Evolutionary conservation across 768 basidiomycete genomes (phyloP).

Genomic region (Hypsizygus marmoreus): DNA sequence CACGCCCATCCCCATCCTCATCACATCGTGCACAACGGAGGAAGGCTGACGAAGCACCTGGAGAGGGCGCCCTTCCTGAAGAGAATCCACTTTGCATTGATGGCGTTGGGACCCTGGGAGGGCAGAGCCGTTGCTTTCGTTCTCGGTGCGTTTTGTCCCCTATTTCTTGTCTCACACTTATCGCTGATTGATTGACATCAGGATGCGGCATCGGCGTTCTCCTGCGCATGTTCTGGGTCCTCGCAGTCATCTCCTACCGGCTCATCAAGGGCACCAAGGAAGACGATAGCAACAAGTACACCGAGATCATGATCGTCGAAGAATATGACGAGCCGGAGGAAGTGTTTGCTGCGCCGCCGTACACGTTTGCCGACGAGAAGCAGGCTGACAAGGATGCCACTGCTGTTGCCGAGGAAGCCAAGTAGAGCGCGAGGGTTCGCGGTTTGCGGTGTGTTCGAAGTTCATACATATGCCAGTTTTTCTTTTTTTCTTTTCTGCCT

Average conservation of each 20-base stretch:
- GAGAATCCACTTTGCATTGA: conserved; percentile 66
- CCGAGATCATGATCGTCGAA: conserved; percentile 36
- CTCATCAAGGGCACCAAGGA: conserved; percentile 45
- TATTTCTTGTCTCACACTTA: neutral
- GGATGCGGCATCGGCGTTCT: conserved; percentile 87
- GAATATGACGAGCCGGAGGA: conserved; percentile 52
- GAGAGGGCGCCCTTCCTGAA: conserved; percentile 46
- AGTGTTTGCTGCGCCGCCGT: conserved; percentile 55
- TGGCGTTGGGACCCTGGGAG: conserved; percentile 79
- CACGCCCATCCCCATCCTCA: conserved; percentile 26
- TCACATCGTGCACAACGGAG: conserved; percentile 21
- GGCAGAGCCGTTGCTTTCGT: conserved; percentile 83
- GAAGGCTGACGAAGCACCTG: conserved; percentile 28
- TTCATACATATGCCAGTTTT: no score
- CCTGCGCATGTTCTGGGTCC: conserved; percentile 78
- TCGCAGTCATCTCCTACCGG: conserved; percentile 63
- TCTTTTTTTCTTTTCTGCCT: no score
- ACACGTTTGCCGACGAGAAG: conserved; percentile 58
- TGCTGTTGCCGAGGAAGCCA: no score
- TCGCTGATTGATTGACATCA: conserved; percentile 23
- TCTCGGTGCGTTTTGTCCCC: conserved; percentile 46
- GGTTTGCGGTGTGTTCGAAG: no score
- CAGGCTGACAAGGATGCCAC: conserved; percentile 18
- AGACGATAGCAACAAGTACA: conserved; percentile 43
- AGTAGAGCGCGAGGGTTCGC: no score